phyloP scores from a whole-genome alignment of 2,329 filamentous ascomycete genomes.

The Neurospora sp. region DNA sequence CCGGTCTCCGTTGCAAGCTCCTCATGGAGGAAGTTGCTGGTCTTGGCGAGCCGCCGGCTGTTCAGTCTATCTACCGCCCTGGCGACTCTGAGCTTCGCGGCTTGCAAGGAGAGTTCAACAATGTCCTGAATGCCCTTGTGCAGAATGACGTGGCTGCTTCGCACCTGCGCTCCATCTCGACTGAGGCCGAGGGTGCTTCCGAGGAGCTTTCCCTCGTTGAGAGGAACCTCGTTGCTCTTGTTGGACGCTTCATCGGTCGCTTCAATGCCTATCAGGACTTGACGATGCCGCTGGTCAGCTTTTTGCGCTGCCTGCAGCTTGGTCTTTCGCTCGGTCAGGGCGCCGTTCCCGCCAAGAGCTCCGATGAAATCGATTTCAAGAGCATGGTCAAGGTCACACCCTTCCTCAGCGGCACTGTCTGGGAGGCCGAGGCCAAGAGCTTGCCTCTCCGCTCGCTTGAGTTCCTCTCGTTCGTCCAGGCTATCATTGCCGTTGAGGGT shows the following conservation, averaged over 20 bases:
- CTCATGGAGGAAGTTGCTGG: constrained; percentile 51
- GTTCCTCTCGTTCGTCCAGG: constrained; percentile 39
- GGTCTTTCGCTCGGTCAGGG: constrained; percentile 56
- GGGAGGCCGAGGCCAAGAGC: constrained; percentile 16
- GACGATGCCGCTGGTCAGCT: constrained; percentile 64
- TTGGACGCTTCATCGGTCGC: constrained; percentile 55
- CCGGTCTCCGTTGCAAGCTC: constrained; percentile 56
- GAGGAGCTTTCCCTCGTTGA: constrained; percentile 41
- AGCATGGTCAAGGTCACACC: constrained; percentile 39
- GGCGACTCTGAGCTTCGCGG: constrained; percentile 54
- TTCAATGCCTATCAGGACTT: constrained; percentile 82
- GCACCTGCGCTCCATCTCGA: constrained; percentile 25
- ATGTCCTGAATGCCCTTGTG: constrained; percentile 57
- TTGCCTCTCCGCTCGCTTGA: constrained; percentile 31
- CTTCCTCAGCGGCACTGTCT: constrained; percentile 42
- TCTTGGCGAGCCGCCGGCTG: constrained; percentile 58
- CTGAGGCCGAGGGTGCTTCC: constrained; percentile 22
- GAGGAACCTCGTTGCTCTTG: constrained; percentile 56
- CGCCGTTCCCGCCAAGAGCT: constrained; percentile 32
- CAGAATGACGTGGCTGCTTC: constrained; percentile 33
- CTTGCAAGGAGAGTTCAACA: constrained; percentile 76
- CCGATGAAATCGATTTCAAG: constrained; percentile 15
- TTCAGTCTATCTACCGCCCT: constrained; percentile 63
- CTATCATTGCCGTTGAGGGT: constrained; percentile 38
- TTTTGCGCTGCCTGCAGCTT: constrained; percentile 69